phyloP scores from a whole-genome alignment of 805 yeast genomes.

The Sugiyamaella marilandica region DNA sequence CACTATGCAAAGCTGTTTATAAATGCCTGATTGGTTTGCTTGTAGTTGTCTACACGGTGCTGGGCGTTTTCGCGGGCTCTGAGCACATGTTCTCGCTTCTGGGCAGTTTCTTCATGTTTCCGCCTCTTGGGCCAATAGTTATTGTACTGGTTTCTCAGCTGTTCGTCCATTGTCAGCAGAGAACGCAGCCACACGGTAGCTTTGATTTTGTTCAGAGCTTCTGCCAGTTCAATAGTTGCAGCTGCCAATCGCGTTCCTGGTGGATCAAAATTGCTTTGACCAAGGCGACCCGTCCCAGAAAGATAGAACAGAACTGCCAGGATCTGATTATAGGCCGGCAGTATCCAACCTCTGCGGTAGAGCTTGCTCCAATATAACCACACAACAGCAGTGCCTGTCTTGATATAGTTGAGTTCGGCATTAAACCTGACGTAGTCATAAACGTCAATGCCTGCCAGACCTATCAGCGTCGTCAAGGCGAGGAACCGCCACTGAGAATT shows the following conservation, averaged over 20 bases:
- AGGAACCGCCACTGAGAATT: slow-evolving; percentile 12
- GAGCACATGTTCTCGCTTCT: background rate
- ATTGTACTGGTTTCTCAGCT: slow-evolving; percentile 6
- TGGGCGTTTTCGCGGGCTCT: background rate
- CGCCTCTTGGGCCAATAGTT: slow-evolving; percentile 5
- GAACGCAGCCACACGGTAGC: slow-evolving; percentile 9
- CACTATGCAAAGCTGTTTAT: slow-evolving; percentile 3
- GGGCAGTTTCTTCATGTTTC: background rate
- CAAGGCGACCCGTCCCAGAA: slow-evolving; percentile 18
- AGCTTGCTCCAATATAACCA: slow-evolving; percentile 21
- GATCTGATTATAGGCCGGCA: slow-evolving; percentile 12
- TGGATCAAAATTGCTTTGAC: slow-evolving; percentile 6
- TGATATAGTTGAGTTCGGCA: slow-evolving; percentile 9
- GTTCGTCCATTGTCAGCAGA: slow-evolving; percentile 12
- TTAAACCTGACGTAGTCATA: slow-evolving; percentile 9
- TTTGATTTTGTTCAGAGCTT: slow-evolving; percentile 10
- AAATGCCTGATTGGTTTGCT: background rate
- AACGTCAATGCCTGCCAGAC: slow-evolving; percentile 7
- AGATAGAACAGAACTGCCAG: slow-evolving; percentile 12
- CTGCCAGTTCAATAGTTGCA: slow-evolving; percentile 6
- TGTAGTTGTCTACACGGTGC: background rate
- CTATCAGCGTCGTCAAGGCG: slow-evolving; percentile 3
- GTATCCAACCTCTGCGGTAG: slow-evolving; percentile 10
- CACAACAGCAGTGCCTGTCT: slow-evolving; percentile 8
- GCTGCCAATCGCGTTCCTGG: slow-evolving; percentile 9